Evolutionary conservation across 2,329 filamentous ascomycete genomes (phyloP), one percentile per base, ranked within the genome.

Genomic region (Orbilia blumenaviensis): DNA sequence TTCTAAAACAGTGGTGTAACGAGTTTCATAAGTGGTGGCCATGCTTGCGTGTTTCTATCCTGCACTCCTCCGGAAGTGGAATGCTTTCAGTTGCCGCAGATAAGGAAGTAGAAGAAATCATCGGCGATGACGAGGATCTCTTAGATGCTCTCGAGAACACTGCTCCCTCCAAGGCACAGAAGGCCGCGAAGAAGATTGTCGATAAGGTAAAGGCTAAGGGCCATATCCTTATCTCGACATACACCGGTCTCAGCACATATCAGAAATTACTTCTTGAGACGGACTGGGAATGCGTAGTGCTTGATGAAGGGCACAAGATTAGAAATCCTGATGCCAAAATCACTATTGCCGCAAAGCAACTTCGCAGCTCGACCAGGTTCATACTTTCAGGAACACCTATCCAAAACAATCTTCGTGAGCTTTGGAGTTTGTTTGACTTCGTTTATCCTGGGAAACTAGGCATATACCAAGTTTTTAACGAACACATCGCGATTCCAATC

Each of bases 1-100:
- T 99, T 23, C 90, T 99, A 84, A 91, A 93, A 77, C 95, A 99
- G 82, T 99, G 95, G 95, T 95, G 97, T 10, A 96, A 96, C 78
- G 95, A 99, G 81, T 98, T 99, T 80, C 96, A 99, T 83, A 89
- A 91, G 10, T 99, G 96, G 96, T 99, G 96, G 96, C 95, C 95
- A n/a, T 91, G 95, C n/a, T 85, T 99, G 32, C 89, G 96, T 44
- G 95, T 99, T 3, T 96, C 94, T 0, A 98, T 99, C 77, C 83
- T 99, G 56, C 95, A 99, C 82, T 93, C 93, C 0, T 97, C 95
- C 3, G 95, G 95, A 1, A 98, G 93, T 82, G 96, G 95, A 16
- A 98, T 99, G 94, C 85, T 97, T 63, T 93, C 96, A 78, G 85
- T 96, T 23, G 84, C 84, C 48, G 85, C 84, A 58, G 89, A 90